Percentiles rank a stretch among this genome's conserved stretches.
Conservation (phyloP, 176 grass and related monocot species). For the Ensete ventricosum region DNA sequence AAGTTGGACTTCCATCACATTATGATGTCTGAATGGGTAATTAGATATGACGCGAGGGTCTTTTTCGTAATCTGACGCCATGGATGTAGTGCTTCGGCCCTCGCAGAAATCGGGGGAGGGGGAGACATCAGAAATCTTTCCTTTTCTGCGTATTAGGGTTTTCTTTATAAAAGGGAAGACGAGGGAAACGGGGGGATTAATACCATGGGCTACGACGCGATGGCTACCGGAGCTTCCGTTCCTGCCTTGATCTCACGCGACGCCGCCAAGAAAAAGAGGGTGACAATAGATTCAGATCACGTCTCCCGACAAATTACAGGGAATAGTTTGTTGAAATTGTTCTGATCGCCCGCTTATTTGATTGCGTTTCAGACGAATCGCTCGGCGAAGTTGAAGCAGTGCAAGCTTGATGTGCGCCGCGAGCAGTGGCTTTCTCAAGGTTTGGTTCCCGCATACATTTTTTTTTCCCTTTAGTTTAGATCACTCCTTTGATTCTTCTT, state of each 20-base stretch:
- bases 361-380: constrained; percentile 9
- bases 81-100: too few species aligned
- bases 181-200: neutral
- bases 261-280: constrained; percentile 7
- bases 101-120: too few species aligned
- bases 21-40: too few species aligned
- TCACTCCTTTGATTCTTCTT: neutral
- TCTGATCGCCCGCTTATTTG: neutral
- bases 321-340: too few species aligned
- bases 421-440: constrained; percentile 22
- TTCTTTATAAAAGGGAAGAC: neutral
- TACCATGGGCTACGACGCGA: constrained; percentile 3
- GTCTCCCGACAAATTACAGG: too few species aligned
- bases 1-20: too few species aligned
- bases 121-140: too few species aligned
- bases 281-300: neutral
- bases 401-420: constrained; percentile 14
- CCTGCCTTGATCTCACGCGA: neutral
- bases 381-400: constrained; percentile 18
- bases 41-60: too few species aligned
- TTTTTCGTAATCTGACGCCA: too few species aligned
- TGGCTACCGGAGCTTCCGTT: neutral
- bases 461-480: neutral
- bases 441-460: neutral
- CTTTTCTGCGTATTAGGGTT: too few species aligned